A percentile compares a stretch with the other conserved stretches of the same genome.
Evolutionary conservation across 306 rosid genomes (phyloP).

Genomic region (Vachellia collinsii): DNA sequence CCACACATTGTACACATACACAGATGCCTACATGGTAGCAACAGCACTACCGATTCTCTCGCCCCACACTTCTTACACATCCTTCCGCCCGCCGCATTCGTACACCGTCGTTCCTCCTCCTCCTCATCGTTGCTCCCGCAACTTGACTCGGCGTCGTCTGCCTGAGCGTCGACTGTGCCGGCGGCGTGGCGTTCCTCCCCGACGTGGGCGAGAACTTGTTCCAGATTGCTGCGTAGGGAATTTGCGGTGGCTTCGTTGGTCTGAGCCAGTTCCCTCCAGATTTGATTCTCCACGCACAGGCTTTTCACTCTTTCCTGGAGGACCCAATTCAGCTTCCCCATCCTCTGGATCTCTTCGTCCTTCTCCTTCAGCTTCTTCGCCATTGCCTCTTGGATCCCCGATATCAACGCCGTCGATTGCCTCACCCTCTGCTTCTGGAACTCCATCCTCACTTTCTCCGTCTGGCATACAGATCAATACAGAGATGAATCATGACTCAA

Average conservation of each 20-base stretch:
- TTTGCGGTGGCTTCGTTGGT: conserved; percentile 79
- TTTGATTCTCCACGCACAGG: conserved; percentile 71
- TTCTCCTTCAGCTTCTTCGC: conserved; percentile 66
- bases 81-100: conserved; percentile 11
- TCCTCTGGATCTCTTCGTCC: conserved; percentile 79
- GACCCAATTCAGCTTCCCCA: conserved; percentile 67
- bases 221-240: conserved; percentile 64
- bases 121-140: conserved; percentile 64
- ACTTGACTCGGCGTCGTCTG: conserved; percentile 60
- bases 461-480: conserved; percentile 45
- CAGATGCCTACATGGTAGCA: conserved; percentile 89
- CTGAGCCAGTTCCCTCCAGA: conserved; percentile 81
- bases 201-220: conserved; percentile 64
- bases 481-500: neutral
- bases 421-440: conserved; percentile 56
- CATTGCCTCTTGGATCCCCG: conserved; percentile 57
- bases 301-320: conserved; percentile 69
- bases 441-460: conserved; percentile 70
- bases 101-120: neutral
- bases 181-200: conserved; percentile 32
- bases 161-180: neutral
- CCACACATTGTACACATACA: conserved; percentile 84
- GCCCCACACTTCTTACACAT: conserved; percentile 69
- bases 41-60: conserved; percentile 71
- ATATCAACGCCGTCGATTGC: conserved; percentile 59